phyloP scores from a whole-genome alignment of 257 asterid species.

The Galeopsis tetrahit region DNA sequence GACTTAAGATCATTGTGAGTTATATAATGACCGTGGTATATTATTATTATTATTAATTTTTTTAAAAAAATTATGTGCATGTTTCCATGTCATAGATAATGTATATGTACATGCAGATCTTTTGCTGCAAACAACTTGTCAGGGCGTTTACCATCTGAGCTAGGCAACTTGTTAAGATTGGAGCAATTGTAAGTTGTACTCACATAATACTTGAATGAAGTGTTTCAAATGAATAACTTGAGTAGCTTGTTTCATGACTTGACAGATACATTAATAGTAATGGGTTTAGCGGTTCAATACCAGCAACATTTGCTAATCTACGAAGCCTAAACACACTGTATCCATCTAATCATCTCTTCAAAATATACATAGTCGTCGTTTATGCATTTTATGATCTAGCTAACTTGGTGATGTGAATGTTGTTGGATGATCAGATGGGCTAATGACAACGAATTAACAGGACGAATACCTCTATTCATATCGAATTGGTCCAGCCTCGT shows the following conservation, averaged over 20 bases:
- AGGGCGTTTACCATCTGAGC: constrained; percentile 71
- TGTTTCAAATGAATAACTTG: too few species aligned
- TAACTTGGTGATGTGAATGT: neutral
- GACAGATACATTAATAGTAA: constrained; percentile 51
- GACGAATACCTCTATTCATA: constrained; percentile 73
- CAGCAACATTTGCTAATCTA: constrained; percentile 51
- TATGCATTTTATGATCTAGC: neutral
- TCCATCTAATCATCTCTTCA: neutral
- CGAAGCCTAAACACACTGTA: constrained; percentile 44
- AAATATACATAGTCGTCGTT: neutral
- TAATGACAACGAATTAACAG: constrained; percentile 61
- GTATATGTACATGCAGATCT: constrained; percentile 38
- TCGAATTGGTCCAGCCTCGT: constrained; percentile 64
- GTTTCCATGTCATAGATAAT: too few species aligned
- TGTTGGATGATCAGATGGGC: constrained; percentile 51
- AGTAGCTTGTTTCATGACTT: neutral
- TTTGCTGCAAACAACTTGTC: constrained; percentile 71
- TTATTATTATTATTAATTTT: neutral
- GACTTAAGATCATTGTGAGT: constrained; percentile 68
- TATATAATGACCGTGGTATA: neutral
- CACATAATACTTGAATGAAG: neutral
- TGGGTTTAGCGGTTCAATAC: constrained; percentile 61
- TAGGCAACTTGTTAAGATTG: constrained; percentile 64
- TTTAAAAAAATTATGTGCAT: neutral
- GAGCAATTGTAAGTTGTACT: constrained; percentile 55